Evolutionary conservation across 176 grass and related monocot genomes (phyloP).

Genomic region (Panicum miliaceum): DNA sequence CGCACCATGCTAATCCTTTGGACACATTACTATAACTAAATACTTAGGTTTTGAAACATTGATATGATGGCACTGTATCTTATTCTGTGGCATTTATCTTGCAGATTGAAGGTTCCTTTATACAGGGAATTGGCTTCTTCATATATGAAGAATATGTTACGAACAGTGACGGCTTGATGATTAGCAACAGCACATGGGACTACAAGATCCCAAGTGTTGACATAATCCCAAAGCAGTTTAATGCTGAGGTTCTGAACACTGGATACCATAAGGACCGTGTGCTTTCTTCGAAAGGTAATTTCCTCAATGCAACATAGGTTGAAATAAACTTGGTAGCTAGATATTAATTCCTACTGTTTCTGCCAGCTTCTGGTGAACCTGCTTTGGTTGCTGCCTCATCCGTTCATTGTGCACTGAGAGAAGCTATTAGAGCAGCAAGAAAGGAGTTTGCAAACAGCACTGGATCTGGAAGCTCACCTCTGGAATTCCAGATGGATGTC

Average conservation of each 20-base stretch:
- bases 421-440: conserved; percentile 62
- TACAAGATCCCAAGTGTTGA: conserved; percentile 80
- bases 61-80: not conserved
- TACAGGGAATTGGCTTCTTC: conserved; percentile 75
- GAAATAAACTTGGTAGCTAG: not conserved
- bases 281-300: conserved; percentile 76
- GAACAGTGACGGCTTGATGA: conserved; percentile 57
- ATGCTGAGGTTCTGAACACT: conserved; percentile 60
- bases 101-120: conserved; percentile 66
- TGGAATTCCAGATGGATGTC: conserved; percentile 58
- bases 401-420: conserved; percentile 70
- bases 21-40: not conserved
- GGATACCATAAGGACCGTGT: conserved; percentile 66
- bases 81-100: not conserved
- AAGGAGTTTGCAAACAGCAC: conserved; percentile 37
- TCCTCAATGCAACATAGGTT: not conserved
- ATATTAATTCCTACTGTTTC: conserved; percentile 15
- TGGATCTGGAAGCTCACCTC: conserved; percentile 21
- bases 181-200: conserved; percentile 66
- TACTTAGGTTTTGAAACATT: not conserved
- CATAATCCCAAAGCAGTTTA: conserved; percentile 69
- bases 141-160: conserved; percentile 53
- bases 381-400: conserved; percentile 67
- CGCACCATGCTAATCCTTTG: too few species aligned
- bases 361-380: conserved; percentile 72